Percentiles rank a stretch among this genome's conserved stretches.
Conservation (phyloP, 2,329 filamentous ascomycete species). For the Aureobasidium uvarum region DNA sequence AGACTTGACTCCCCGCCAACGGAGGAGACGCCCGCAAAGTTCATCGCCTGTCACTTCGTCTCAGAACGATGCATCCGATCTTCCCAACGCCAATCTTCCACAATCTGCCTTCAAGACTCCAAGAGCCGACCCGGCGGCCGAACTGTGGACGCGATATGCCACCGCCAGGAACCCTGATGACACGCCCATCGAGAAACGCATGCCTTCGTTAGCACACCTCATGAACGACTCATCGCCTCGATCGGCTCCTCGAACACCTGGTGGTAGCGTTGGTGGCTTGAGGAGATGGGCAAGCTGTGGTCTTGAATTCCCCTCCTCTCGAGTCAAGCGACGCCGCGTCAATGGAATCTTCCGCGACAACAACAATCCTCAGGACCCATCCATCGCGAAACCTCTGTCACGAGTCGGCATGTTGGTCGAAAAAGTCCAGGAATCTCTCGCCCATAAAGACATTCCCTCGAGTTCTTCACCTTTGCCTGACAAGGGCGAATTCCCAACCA, state of each 20-base stretch:
- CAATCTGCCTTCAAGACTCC: constrained; percentile 42
- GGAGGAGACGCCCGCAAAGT: constrained; percentile 48
- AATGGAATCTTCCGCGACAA: constrained; percentile 38
- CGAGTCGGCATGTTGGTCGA: constrained; percentile 41
- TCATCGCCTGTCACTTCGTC: constrained; percentile 46
- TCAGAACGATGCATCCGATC: constrained; percentile 39
- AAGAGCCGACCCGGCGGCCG: constrained; percentile 48
- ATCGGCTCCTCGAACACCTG: constrained; percentile 43
- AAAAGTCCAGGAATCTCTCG: constrained; percentile 48
- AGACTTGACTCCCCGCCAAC: constrained; percentile 45
- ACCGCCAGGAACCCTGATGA: constrained; percentile 41
- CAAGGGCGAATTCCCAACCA: constrained; percentile 27
- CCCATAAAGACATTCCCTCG: constrained; percentile 42
- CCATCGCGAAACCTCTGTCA: constrained; percentile 31
- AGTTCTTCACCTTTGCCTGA: constrained; percentile 51
- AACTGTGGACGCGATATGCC: constrained; percentile 49
- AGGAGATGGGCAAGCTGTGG: constrained; percentile 53
- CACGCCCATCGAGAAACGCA: constrained; percentile 39
- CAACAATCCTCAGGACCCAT: constrained; percentile 35
- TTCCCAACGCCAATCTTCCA: constrained; percentile 33
- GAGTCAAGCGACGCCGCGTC: constrained; percentile 44
- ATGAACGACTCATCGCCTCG: constrained; percentile 49
- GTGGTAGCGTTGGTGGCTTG: constrained; percentile 48
- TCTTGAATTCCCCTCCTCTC: constrained; percentile 48
- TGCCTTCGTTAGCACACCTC: constrained; percentile 45